Conservation (phyloP, 352 stramenopile species). For the Phytopythium ostracodes region DNA sequence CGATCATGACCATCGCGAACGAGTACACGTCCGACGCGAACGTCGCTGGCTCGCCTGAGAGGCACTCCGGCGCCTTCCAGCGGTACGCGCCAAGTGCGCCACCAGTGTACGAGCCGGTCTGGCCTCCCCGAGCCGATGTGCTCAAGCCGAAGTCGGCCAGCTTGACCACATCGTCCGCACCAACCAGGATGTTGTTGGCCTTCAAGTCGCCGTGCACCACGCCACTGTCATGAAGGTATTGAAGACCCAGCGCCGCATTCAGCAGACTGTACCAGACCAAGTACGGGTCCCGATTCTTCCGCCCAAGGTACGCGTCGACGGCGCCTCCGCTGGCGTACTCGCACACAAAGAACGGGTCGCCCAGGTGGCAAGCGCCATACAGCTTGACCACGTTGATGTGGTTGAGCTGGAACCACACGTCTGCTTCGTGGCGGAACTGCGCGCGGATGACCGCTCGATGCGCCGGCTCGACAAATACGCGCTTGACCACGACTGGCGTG, state of each 20-base stretch:
- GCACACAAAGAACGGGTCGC: slow-evolving; percentile 32
- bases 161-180: slow-evolving; percentile 21
- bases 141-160: slow-evolving; percentile 32
- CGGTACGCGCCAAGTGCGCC: slow-evolving; percentile 18
- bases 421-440: slow-evolving; percentile 22
- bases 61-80: slow-evolving; percentile 27
- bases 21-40: slow-evolving; percentile 6
- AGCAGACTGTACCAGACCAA: slow-evolving; percentile 18
- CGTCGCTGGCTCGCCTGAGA: slow-evolving; percentile 4
- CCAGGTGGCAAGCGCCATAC: slow-evolving; percentile 28
- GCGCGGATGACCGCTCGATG: too few species aligned
- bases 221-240: slow-evolving; percentile 29
- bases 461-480: slow-evolving; percentile 7
- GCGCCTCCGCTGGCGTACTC: slow-evolving; percentile 22
- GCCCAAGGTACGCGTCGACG: slow-evolving; percentile 20
- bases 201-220: slow-evolving; percentile 35
- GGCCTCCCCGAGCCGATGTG: neutral
- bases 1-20: slow-evolving; percentile 8
- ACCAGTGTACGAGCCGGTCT: neutral
- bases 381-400: slow-evolving; percentile 32
- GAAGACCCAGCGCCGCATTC: slow-evolving; percentile 18
- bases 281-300: neutral
- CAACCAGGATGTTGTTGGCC: slow-evolving; percentile 36
- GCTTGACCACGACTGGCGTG: slow-evolving; percentile 24
- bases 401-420: slow-evolving; percentile 27